Evolutionary conservation across 1,284 basidiomycete species (phyloP).

Genomic region (Waitea zeae): DNA sequence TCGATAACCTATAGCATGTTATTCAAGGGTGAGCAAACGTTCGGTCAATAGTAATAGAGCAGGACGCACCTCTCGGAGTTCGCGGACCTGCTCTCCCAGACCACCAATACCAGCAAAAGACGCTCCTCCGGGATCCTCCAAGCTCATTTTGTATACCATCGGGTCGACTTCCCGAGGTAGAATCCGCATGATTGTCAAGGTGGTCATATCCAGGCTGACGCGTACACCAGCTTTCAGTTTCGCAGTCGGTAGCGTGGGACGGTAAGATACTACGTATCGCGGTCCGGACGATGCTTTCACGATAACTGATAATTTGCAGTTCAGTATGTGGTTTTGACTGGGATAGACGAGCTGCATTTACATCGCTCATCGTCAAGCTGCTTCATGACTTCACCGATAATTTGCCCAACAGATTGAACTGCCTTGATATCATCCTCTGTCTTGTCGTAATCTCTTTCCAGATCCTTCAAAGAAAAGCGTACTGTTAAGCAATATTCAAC

Average conservation of each 20-base stretch:
- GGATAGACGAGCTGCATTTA: slow-evolving; percentile 21
- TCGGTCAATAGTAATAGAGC: not conserved
- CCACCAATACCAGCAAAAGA: slow-evolving; percentile 97
- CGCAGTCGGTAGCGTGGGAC: slow-evolving; percentile 78
- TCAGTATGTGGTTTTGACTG: not conserved
- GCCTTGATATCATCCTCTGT: slow-evolving; percentile 99
- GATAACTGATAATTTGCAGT: slow-evolving; percentile 82
- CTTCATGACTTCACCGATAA: slow-evolving; percentile 98
- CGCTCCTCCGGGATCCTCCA: slow-evolving; percentile 93
- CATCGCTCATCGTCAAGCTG: slow-evolving; percentile 97
- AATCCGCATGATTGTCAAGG: slow-evolving; percentile 97
- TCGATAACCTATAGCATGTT: slow-evolving; percentile 67
- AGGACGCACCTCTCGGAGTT: slow-evolving; percentile 74
- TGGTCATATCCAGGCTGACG: slow-evolving; percentile 99
- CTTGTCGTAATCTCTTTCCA: slow-evolving; percentile 85
- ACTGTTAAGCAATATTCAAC: slow-evolving; percentile 24
- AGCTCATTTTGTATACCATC: slow-evolving; percentile 97
- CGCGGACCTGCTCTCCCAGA: slow-evolving; percentile 89
- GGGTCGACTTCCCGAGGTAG: slow-evolving; percentile 97
- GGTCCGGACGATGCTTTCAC: slow-evolving; percentile 98
- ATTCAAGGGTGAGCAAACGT: not conserved
- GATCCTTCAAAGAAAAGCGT: slow-evolving; percentile 70
- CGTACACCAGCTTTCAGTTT: slow-evolving; percentile 93
- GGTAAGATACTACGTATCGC: slow-evolving; percentile 97
- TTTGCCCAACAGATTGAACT: slow-evolving; percentile 96